Base-by-base conservation (phyloP, 139 green algal species). In the Axilococcus clingmanii region DNA sequence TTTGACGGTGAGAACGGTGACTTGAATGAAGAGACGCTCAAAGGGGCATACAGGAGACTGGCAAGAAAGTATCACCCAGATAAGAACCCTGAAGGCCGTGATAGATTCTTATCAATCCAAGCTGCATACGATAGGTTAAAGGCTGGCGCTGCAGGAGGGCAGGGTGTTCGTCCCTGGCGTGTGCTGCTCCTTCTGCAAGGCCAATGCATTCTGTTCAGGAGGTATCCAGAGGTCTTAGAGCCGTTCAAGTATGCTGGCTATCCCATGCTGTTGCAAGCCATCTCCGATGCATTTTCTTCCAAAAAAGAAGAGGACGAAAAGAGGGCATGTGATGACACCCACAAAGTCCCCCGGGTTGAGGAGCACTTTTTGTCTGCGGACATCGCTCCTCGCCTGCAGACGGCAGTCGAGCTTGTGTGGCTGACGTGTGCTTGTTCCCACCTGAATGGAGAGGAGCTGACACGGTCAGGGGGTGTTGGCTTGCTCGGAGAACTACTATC, bases 231-330 rank as follows among this genome's bases (percentile, higher is more conserved):
- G 7, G 70, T 87, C 19, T 77, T 97, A 27, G 58, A 66, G 46
- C 83, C 82, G 4, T 97, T 85, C 82, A 95, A 94, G 69, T 95
- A 97, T 51, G 86, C 87, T 2, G 89, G 86, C 22, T 97, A 93
- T 63, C 74, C 77, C 1, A 63, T 90, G 69, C 80, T 97, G 59
- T 64, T 97, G 59, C 62, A 82, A 24, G 75, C 71, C 23, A 47
- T 72, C 32, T 33, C 24, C 9, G 41, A 9, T 32, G 9, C 41
- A 9, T 32, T 12, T 23, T 33, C 28, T 20, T 35, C 24, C 14
- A 22, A 31, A 22, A 14, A 57, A 2, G 33, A 32, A 2, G 49
- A 31, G 32, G 28, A 24, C 24, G n/a, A 9, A 42, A 12, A 41
- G n/a, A 25, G n/a, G n/a, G n/a, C n/a, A n/a, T n/a, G n/a, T n/a